Evolutionary conservation across 75 land plant genomes (phyloP), one percentile per base, ranked within the genome.

Genomic region (Pinus albicaulis): DNA sequence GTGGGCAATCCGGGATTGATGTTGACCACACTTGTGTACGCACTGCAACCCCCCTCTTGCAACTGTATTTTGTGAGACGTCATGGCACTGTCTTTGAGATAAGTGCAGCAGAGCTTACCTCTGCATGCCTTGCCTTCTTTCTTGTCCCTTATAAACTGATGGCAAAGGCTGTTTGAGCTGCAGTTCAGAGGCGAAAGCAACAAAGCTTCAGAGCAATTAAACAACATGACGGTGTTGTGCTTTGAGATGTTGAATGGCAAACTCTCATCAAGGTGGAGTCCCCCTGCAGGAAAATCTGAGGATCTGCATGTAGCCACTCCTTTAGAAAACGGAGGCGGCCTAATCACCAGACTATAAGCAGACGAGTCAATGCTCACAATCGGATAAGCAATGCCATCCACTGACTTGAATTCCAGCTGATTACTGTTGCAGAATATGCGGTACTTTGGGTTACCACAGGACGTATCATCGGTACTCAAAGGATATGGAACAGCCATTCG

Each of bases 191-290:
- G 89, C 0, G 86, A 87, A 0, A 44, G 44, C 5, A 87, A 72
- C 0, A 84, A 56, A 23, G 22, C 65, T 5, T 71, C 55, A 1
- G 81, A 81, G 72, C 86, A 87, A 36, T 87, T 84, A 7, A 87
- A 41, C 4, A 87, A 24, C 86, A 87, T 78, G 14, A 84, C 83
- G 11, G 86, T 84, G 75, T 87, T 87, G 2, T 55, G 76, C 22
- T 44, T 76, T 2, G 86, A 81, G n/a, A 87, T 81, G 76, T 87
- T 87, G 55, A 87, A 87, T 4, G 86, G 86, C 6, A 56, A 71
- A 60, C 36, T 59, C 36, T 84, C 83, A 14, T 84, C 79, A 3
- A 87, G 62, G 44, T 24, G 26, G 0, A 87, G 38, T 15, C 89
- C 89, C 3, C 73, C 84, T 5, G 34, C 58, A n/a, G 19, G 24